Base-by-base conservation (phyloP, 83 land plant genomes). In the Isoetes engelmannii region DNA sequence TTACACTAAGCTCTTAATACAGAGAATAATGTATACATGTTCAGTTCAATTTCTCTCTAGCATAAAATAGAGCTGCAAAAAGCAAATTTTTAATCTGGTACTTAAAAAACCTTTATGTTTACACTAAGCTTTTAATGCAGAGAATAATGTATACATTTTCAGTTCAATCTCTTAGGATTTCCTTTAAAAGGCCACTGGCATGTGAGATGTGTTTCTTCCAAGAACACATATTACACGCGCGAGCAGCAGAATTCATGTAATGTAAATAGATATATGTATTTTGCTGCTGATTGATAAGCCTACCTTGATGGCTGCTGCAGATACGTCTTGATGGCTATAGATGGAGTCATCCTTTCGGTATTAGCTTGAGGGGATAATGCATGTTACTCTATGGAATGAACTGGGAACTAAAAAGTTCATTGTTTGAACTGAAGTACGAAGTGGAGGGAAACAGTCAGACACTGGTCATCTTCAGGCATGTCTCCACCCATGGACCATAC, bases 281-380 rank as follows among this genome's bases (percentile, higher is more conserved):
- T 4, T 1, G 53, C 63, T 18, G 45, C 28, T 55, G 10, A 7
- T 17, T 60, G 61, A 18, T 68, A 10, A 7, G 41, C 62, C 48
- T 62, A 47, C 2, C 12, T 28, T 28, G 37, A 28, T 28, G 37
- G 37, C 47, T 4, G 1, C 63, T 72, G 45, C 80, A 95, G 99
- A 55, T 91, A 61, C 73, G 81, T 46, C 28, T 95, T 20, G 89
- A 91, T 53, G 94, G 91, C 48, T 89, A 80, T 70, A 74, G 75
- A 43, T 95, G 99, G 97, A 95, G 99, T 68, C 67, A 74, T 7
- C 85, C 99, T 41, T 95, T 88, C 72, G 84, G 85, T 57, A 76
- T 95, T 69, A 80, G 79, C 7, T 43, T 69, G 92, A 84, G 77
- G 99, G 99, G 28, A 48, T 74, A 41, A 83, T 87, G 80, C 76